These are phyloP conservation scores for Magnolia sinica DNA, from an alignment of 164 flowering plant species.

Conservation along the genomic window DNA sequence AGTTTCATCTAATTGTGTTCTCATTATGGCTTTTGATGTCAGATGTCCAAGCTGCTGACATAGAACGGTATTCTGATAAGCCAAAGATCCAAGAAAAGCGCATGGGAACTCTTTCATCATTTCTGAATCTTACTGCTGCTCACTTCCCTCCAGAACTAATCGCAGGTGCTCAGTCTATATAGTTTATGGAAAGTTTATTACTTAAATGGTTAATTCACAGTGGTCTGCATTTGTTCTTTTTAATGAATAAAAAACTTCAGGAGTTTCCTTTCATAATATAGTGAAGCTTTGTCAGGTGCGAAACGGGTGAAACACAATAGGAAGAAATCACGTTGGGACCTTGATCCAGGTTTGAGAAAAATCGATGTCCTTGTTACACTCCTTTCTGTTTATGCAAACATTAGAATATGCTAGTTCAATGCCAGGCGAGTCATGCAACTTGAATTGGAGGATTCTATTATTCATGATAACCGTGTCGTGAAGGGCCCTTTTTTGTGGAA, in stretches of 20 bases:
- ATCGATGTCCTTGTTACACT: not conserved
- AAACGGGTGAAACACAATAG: conserved; percentile 17
- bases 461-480: not conserved
- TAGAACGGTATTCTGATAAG: conserved; percentile 43
- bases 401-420: not conserved
- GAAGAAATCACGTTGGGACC: conserved; percentile 44
- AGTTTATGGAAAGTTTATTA: not conserved
- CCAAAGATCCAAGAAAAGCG: conserved; percentile 15
- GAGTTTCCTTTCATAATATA: not conserved
- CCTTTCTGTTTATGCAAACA: not conserved
- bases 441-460: not conserved
- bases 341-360: conserved; percentile 35
- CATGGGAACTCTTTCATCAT: conserved; percentile 17
- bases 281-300: conserved; percentile 24
- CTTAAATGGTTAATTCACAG: not conserved
- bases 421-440: not conserved
- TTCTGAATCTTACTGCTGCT: conserved; percentile 22
- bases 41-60: conserved; percentile 28
- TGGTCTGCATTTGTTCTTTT: not conserved
- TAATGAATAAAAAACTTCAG: not conserved
- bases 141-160: conserved; percentile 36
- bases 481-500: not conserved
- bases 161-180: conserved; percentile 24
- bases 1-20: not conserved
- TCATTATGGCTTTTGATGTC: conserved; percentile 9